Base-by-base conservation (phyloP, 257 asterid species). In the Ajuga chamaepitys region DNA sequence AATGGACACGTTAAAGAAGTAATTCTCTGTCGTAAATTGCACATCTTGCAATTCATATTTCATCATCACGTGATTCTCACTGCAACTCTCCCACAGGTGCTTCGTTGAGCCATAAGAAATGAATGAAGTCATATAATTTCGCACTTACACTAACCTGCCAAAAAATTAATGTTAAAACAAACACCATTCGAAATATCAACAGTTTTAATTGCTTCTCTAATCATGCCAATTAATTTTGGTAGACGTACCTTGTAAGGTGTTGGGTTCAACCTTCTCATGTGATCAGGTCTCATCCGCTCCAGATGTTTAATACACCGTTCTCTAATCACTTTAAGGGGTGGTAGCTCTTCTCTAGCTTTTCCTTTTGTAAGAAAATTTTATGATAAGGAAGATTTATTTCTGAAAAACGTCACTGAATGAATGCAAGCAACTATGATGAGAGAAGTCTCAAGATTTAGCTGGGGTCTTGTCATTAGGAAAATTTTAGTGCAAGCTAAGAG, bases 81-180 rank as follows among this genome's bases (percentile, higher is more conserved):
- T 86, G 95, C 84, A 93, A 65, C 80, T 94, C 99, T 54, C 99
- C 97, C 71, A 94, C 99, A 0, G 96, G 99, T 22, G 97, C 98
- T 78, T 92, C 97, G 47, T 87, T 92, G 58, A 92, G 97, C 98
- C 96, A 92, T 77, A 92, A 78, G 81, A 87, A 92, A 75, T 92
- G 98, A 70, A 86, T 94, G 88, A 89, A 93, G 69, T 94, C 97
- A 10, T 94, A 94, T 68, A 94, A 48, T 73, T 87, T 90, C 14
- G 95, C 95, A 68, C 97, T 89, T 25, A 89, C 97, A 64, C 99
- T 90, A 54, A 94, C 99, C 99, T 89, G 95, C 64, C 17, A 66
- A 21, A 22, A 24, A 21, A 56, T 18, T 9, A 57, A 56, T 34
- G 32, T 35, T 57, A 35, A 5, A 21, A 32, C 38, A 10, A 35